Base-by-base conservation (phyloP, 805 yeast genomes). In the Saccharomycopsis fermentans region DNA sequence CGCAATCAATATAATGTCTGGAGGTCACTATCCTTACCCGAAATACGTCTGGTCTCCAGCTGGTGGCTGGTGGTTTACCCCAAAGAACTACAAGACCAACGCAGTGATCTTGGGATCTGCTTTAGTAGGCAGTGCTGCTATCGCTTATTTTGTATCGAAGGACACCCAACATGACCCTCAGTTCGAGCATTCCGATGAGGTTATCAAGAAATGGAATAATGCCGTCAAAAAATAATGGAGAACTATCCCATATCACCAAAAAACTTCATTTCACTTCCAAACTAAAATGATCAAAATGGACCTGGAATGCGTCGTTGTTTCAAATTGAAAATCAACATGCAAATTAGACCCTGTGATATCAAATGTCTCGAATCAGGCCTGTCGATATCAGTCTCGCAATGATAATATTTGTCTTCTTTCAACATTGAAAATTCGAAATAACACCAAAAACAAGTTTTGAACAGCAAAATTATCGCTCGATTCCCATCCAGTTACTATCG, bases 31-130 rank as follows among this genome's bases (percentile, higher is more conserved):
- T 56, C 63, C 61, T 37, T 61, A 21, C 26, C 63, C 63, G 54
- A 61, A 61, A 53, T 55, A 61, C 53, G 58, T 62, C 52, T 62
- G 64, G 64, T 32, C 64, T 29, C 64, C 64, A 50, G 21, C 62
- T 21, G 64, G 64, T 57, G 64, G 64, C 32, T 62, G 64, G 64
- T 62, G 62, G 62, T 57, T 57, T 40, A 59, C 63, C 19, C 64
- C 64, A 47, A 59, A 59, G 54, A 62, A 62, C 37, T 58, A 55
- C 55, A 59, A 55, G 27, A 51, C 57, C 35, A 62, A 62, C 43
- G 59, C 54, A n/a, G 52, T 56, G 5, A 55, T 62, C 40, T 40
- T 62, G 19, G 37, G 56, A 32, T 34, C 40, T 17, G 47, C 51
- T 8, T 55, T 58, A 12, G 29, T 59, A 8, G 57, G 37, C 2